Evolutionary conservation across 495 filamentous ascomycete species (phyloP), one percentile per base, ranked within the genome.

Genomic region (Talaromyces adpressus): DNA sequence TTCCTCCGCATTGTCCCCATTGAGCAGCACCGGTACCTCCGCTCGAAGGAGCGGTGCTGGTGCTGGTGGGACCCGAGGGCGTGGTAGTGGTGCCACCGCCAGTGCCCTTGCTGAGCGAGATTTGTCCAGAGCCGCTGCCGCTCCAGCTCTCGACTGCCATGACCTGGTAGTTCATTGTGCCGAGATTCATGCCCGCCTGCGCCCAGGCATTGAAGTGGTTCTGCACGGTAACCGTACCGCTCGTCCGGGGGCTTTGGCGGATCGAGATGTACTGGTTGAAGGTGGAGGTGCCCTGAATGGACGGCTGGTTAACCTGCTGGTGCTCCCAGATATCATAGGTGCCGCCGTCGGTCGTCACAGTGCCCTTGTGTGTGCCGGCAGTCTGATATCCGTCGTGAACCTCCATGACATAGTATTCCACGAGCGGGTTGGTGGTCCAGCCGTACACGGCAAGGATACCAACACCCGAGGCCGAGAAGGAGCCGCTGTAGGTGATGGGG

Each of bases 191-290:
- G 6, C 77, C 78, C 8, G 70, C 62, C 27, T 59, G 59, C 2
- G 70, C 67, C 87, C 87, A 90, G 29, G 84, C 85, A 68, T 84
- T 75, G 71, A 90, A 89, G 75, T 89, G 87, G 70, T 83, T 85
- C 52, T 71, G 69, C 6, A 73, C 79, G 16, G 72, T 83, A 7
- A 84, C 75, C 6, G 79, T 84, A 1, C 86, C 86, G 9, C 82
- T 75, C 6, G 74, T 75, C 16, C 86, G 78, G 71, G 83, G 81
- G 39, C 73, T 73, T 34, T 75, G 75, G 22, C 86, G 81, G 53
- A 88, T 80, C 22, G 82, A 83, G 82, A 83, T 87, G 71, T 78
- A 87, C 74, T 89, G 86, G 41, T 77, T 73, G 68, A 89, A 88
- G 56, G 82, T 89, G 2, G 75, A 70, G 20, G 82, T 87, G 34